Evolutionary conservation across 2,329 filamentous ascomycete genomes (phyloP), one percentile per base, ranked within the genome.

Genomic region (Neopestalotiopsis sp.): DNA sequence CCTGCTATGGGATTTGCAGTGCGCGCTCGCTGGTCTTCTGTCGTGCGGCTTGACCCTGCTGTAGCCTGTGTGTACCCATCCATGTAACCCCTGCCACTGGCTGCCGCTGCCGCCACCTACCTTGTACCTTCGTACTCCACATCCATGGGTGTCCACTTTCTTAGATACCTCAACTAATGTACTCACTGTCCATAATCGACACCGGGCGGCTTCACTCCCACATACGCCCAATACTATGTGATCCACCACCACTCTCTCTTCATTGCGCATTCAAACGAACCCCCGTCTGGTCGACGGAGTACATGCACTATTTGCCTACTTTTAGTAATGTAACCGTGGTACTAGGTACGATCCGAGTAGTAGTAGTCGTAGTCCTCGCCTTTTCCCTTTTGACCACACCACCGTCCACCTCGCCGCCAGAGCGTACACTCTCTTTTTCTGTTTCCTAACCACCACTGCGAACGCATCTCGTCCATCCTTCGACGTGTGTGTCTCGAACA

Each of bases 401-500:
- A 28, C 28, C 61, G 13, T 53, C 28, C 32, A 56, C 14, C 20
- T 40, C 34, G 34, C 34, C 45, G 20, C 45, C 45, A 53, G 17
- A 53, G 45, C 49, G 45, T 38, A 32, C 56, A 17, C 57, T 63
- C 42, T n/a, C 56, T 61, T 59, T 28, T 53, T 12, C 28, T 24
- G 24, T 68, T 65, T 34, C 67, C 66, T 63, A 67, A 63, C 58
- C 59, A 63, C 65, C 64, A 66, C 65, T 20, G 34, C 10, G 34
- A 38, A 61, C 65, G 38, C 53, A 67, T 67, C 57, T 72, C 72
- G 71, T 74, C 45, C 45, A 73, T 67, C 49, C 69, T 70, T 66
- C 64, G 34, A 61, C 61, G 30, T 68, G 72, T 74, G 74, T 75
- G 73, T 68, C 69, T 71, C 45, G 45, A 53, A 53, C 45, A 53